These are phyloP conservation scores for Boechera divaricarpa DNA, from an alignment of 345 rosid species.

Conservation along the genomic window DNA sequence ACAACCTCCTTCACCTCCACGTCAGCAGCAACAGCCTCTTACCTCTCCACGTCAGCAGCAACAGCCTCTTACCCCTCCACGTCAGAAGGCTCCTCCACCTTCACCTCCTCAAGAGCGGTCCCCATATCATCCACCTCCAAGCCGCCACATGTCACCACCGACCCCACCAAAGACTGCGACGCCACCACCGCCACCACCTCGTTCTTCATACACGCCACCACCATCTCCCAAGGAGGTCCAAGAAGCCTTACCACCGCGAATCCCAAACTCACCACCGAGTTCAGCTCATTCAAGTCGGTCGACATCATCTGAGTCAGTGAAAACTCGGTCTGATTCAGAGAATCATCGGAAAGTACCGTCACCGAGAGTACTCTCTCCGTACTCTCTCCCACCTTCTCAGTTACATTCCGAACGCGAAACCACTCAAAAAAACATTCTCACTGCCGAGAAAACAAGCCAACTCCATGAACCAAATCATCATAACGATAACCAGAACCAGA, in stretches of 20 bases:
- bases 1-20: constrained; percentile 14
- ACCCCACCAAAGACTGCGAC: constrained; percentile 33
- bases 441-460: constrained; percentile 47
- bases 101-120: constrained; percentile 42
- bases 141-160: constrained; percentile 40
- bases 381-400: constrained; percentile 73
- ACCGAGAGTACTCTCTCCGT: constrained; percentile 73
- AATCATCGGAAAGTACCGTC: constrained; percentile 55
- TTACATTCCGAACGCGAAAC: constrained; percentile 49
- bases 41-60: constrained; percentile 25
- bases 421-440: constrained; percentile 68
- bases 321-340: constrained; percentile 45
- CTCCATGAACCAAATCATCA: constrained; percentile 40
- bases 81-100: constrained; percentile 35
- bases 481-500: background rate
- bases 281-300: constrained; percentile 36
- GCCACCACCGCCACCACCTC: constrained; percentile 25
- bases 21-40: constrained; percentile 8
- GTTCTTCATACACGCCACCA: constrained; percentile 43
- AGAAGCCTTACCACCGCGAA: constrained; percentile 41
- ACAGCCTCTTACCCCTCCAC: constrained; percentile 36
- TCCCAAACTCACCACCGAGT: constrained; percentile 48
- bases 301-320: constrained; percentile 27
- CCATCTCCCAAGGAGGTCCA: constrained; percentile 41
- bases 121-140: constrained; percentile 38